These are phyloP conservation scores for Penicillium arizonense DNA, from an alignment of 495 filamentous ascomycete genomes.

Conservation along the genomic window DNA sequence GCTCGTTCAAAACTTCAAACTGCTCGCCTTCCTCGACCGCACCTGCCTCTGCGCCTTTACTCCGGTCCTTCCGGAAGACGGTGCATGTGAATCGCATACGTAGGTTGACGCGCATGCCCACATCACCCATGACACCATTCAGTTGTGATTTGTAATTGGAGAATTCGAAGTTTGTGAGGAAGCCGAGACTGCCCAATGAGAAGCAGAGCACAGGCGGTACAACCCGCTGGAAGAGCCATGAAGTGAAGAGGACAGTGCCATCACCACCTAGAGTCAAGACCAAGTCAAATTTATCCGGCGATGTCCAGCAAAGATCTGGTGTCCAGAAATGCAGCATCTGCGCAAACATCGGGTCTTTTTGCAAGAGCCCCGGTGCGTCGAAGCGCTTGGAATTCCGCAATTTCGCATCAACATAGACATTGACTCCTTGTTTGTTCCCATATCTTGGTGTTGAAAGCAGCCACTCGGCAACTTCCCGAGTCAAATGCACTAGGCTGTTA, in stretches of 20 bases:
- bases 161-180: slow-evolving; percentile 92
- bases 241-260: slow-evolving; percentile 88
- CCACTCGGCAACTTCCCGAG: slow-evolving; percentile 82
- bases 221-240: slow-evolving; percentile 90
- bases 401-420: slow-evolving; percentile 93
- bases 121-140: slow-evolving; percentile 81
- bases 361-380: slow-evolving; percentile 67
- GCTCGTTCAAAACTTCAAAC: slow-evolving; percentile 94
- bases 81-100: slow-evolving; percentile 98
- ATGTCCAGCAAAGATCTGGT: slow-evolving; percentile 86
- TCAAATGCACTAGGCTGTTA: slow-evolving; percentile 81
- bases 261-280: slow-evolving; percentile 91
- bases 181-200: slow-evolving; percentile 83
- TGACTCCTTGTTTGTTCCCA: slow-evolving; percentile 74
- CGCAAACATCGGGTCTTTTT: slow-evolving; percentile 67
- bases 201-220: slow-evolving; percentile 90
- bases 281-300: slow-evolving; percentile 87
- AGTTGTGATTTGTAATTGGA: slow-evolving; percentile 76
- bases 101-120: slow-evolving; percentile 91
- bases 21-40: slow-evolving; percentile 76
- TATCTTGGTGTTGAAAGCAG: slow-evolving; percentile 81
- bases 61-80: slow-evolving; percentile 64
- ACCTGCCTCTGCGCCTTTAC: slow-evolving; percentile 40
- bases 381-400: slow-evolving; percentile 85
- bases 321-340: slow-evolving; percentile 91